These are phyloP conservation scores for Lithospermum erythrorhizon DNA, from an alignment of 257 asterid species.

Conservation along the genomic window DNA sequence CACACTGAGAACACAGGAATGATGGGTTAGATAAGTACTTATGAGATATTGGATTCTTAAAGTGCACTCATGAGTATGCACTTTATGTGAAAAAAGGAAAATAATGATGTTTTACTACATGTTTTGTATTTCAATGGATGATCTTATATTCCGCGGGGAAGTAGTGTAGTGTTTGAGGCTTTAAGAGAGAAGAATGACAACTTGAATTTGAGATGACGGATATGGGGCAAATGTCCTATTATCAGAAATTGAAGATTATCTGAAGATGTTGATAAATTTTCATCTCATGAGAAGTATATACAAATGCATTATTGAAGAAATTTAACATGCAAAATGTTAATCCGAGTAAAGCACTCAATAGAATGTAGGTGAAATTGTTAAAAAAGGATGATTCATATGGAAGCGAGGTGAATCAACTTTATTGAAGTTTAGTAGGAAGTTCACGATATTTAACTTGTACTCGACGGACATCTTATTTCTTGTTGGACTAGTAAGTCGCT, in stretches of 20 bases:
- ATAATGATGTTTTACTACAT: neutral
- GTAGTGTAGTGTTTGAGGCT: neutral
- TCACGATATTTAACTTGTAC: neutral
- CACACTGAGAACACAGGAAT: neutral
- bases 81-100: neutral
- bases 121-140: too few species aligned
- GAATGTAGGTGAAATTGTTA: neutral
- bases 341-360: neutral
- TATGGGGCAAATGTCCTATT: neutral
- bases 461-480: neutral
- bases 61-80: neutral
- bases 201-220: neutral
- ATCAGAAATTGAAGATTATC: neutral
- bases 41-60: neutral
- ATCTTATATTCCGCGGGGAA: too few species aligned
- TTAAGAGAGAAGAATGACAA: neutral
- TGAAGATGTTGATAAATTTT: neutral
- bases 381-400: too few species aligned
- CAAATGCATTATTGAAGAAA: neutral
- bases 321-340: neutral
- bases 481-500: neutral
- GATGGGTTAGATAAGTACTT: neutral
- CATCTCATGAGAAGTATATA: too few species aligned
- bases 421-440: neutral
- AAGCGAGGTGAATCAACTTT: neutral